Evolutionary conservation across 2,329 filamentous ascomycete species (phyloP).

Genomic region (Fusarium veterinarium): DNA sequence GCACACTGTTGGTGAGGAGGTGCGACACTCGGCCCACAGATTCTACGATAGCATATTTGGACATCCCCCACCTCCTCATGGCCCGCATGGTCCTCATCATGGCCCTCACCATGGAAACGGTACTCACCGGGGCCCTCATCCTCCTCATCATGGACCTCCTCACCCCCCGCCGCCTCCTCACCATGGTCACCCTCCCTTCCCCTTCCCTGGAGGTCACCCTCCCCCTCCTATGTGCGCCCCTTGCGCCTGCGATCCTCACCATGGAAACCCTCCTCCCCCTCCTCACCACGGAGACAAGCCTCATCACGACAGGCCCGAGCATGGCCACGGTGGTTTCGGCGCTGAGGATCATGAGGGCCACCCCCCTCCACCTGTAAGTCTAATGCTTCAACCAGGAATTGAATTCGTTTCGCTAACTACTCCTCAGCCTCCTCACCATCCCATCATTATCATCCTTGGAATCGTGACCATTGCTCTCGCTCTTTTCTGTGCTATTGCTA

Average conservation of each 20-base stretch:
- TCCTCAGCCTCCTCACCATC: conserved; percentile 23
- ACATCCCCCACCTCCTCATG: conserved; percentile 24
- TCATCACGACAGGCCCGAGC: conserved; percentile 41
- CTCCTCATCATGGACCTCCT: conserved; percentile 43
- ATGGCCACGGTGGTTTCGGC: conserved; percentile 20
- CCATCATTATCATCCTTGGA: conserved; percentile 41
- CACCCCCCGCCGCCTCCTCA: conserved; percentile 34
- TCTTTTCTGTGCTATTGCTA: conserved; percentile 42
- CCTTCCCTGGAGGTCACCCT: conserved; percentile 41
- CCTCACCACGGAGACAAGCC: conserved; percentile 37
- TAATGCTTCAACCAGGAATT: not conserved
- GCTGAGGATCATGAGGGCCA: conserved; percentile 26
- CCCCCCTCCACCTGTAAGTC: conserved; percentile 35
- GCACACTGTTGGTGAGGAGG: conserved; percentile 52
- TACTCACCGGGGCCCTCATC: conserved; percentile 16
- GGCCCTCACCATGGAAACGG: conserved; percentile 33
- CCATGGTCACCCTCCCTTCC: conserved; percentile 34
- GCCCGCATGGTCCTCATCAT: conserved; percentile 17
- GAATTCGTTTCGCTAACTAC: not conserved
- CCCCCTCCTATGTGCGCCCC: conserved; percentile 16
- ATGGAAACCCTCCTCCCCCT: conserved; percentile 37
- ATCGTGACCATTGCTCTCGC: conserved; percentile 41
- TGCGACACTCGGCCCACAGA: conserved; percentile 48
- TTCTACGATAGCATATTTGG: conserved; percentile 38
- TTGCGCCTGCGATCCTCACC: conserved; percentile 23